Base-by-base conservation (phyloP, 2,329 filamentous ascomycete species). In the Blumeria graminis region DNA sequence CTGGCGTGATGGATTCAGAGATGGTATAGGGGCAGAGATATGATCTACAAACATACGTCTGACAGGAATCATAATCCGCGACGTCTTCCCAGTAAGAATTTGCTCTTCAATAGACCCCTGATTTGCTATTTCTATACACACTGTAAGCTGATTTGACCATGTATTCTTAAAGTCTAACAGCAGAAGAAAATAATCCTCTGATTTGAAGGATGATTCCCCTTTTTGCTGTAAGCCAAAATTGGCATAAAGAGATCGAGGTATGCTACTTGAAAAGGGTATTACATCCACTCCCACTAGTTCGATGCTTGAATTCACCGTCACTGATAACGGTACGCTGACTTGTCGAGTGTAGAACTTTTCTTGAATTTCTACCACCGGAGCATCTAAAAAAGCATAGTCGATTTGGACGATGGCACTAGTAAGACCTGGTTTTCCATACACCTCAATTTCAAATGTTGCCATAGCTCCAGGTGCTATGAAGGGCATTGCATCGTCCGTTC, bases 231-330 rank as follows among this genome's bases (percentile, higher is more conserved):
- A n/a, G n/a, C 34, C 39, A 18, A 51, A 6, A 10, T 34, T 66
- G 16, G 72, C 64, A 79, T 84, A 86, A 0, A 82, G 65, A 3
- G 74, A 70, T 34, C 66, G 67, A 1, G 83, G 82, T 55, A 92
- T 78, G 53, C 77, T 73, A 10, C 78, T 76, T 52, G 79, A 78
- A 10, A 94, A 75, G 0, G 87, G 81, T 36, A 92, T 68, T 16
- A 93, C 74, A 64, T 95, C 89, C 61, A 89, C 80, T 39, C 86
- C 77, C 36, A 81, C 76, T 9, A 95, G 72, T 64, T 95, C 87
- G 32, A 95, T 75, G 64, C 87, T 92, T 3, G 88, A 85, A 65
- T 95, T 95, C 52, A 96, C 90, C 5, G 90, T 95, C 14, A 95
- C 78, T 0, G 83, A 86, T 57, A 96, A 71, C 13, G 87, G 84